phyloP scores from a whole-genome alignment of 2,329 filamentous ascomycete genomes.

The Ophiosphaerella herpotricha region DNA sequence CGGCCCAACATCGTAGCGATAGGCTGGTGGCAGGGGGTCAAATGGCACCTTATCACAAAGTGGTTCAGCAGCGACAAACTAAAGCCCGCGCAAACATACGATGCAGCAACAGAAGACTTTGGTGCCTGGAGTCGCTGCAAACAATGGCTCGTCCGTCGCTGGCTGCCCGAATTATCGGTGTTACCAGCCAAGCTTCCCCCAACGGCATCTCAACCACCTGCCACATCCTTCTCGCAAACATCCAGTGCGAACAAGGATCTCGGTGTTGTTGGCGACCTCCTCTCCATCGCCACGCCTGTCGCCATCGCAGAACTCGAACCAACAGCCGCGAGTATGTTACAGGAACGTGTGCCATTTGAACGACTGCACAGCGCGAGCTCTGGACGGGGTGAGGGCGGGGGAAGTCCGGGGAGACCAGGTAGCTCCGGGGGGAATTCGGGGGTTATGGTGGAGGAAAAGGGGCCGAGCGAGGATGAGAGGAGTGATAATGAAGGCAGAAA shows the following conservation, averaged over 20 bases:
- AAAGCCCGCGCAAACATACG: constrained; percentile 38
- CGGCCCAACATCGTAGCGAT: constrained; percentile 47
- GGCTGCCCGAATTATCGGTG: constrained; percentile 46
- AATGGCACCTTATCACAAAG: constrained; percentile 54
- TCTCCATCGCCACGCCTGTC: constrained; percentile 42
- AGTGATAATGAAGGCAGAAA: constrained; percentile 31
- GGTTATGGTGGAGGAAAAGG: constrained; percentile 50
- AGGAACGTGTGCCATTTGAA: constrained; percentile 19
- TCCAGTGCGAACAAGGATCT: constrained; percentile 21
- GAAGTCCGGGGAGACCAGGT: constrained; percentile 15
- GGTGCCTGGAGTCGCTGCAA: constrained; percentile 47
- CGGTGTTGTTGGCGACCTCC: constrained; percentile 40
- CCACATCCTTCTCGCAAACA: neutral
- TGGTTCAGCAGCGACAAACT: constrained; percentile 54
- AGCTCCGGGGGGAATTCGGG: constrained; percentile 31
- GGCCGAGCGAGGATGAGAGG: constrained; percentile 42
- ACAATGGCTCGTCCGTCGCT: constrained; percentile 45
- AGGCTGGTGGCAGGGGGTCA: constrained; percentile 46
- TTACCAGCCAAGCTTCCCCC: constrained; percentile 12
- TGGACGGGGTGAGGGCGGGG: constrained; percentile 29
- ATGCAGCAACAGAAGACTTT: constrained; percentile 45
- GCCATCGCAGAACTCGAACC: constrained; percentile 46
- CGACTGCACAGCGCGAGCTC: constrained; percentile 41
- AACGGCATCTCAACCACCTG: neutral
- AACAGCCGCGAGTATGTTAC: constrained; percentile 34